A percentile compares a stretch with the other conserved stretches of the same genome.
These are phyloP conservation scores for Claviceps digitariae DNA, from an alignment of 2,329 filamentous ascomycete species.

Conservation along the genomic window DNA sequence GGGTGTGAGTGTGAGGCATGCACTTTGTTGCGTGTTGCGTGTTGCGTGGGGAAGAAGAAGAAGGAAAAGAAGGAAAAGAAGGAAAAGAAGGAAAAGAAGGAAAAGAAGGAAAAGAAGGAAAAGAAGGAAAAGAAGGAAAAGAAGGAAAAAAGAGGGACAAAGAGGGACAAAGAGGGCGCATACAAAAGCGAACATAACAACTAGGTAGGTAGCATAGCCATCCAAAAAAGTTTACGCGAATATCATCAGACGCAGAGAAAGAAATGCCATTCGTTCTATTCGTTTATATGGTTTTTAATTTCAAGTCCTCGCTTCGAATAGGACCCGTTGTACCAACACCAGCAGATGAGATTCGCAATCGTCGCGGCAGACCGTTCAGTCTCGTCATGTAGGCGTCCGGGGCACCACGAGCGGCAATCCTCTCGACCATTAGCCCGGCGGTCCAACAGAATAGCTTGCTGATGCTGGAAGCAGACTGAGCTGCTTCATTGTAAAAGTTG, in stretches of 20 bases:
- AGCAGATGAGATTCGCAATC: constrained; percentile 15
- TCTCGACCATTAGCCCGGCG: constrained; percentile 24
- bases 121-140: not conserved
- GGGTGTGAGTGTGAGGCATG: too few relatives aligned
- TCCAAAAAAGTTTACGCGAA: too few relatives aligned
- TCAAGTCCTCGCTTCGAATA: constrained; percentile 12
- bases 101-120: not conserved
- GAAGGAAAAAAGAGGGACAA: not conserved
- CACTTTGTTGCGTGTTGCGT: too few relatives aligned
- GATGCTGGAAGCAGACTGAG: constrained; percentile 26
- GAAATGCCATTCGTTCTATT: constrained; percentile 19
- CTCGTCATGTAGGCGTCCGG: constrained; percentile 22
- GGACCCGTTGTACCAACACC: constrained; percentile 20
- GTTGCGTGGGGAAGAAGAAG: too few relatives aligned
- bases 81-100: not conserved
- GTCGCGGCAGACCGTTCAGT: constrained; percentile 18
- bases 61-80: not conserved
- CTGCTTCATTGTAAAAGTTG: constrained; percentile 31
- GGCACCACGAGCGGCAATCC: constrained; percentile 20
- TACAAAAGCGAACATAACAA: not conserved
- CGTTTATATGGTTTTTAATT: constrained; percentile 17
- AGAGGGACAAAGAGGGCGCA: not conserved
- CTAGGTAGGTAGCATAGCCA: not conserved
- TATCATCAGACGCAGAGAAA: too few relatives aligned
- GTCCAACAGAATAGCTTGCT: not conserved